A percentile compares a stretch with the other conserved stretches of the same genome.
These are phyloP conservation scores for Yarrowia yakushimensis DNA, from an alignment of 805 yeast genomes.

Conservation along the genomic window DNA sequence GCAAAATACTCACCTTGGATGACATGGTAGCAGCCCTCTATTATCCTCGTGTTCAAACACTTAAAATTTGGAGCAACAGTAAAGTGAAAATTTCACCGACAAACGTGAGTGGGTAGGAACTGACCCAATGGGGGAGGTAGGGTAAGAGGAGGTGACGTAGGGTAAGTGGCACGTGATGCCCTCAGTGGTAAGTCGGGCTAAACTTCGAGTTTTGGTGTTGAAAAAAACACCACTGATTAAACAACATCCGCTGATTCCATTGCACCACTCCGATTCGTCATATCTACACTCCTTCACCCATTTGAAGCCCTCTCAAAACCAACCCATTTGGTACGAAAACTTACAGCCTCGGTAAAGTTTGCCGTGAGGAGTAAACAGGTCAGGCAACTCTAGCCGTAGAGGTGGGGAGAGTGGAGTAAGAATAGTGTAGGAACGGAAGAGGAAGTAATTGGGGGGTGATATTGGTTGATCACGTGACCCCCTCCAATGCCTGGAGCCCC, in stretches of 20 bases:
- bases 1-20: slow-evolving; percentile 30
- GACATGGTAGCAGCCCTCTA: slow-evolving; percentile 29
- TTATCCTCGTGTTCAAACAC: slow-evolving; percentile 17
- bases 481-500: too few species aligned
- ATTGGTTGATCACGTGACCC: too few species aligned
- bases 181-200: too few species aligned
- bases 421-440: too few species aligned
- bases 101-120: slow-evolving; percentile 20
- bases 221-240: too few species aligned
- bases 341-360: not conserved
- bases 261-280: too few species aligned
- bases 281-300: not conserved
- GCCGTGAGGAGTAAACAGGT: not conserved
- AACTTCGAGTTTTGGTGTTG: too few species aligned
- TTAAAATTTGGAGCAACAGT: slow-evolving; percentile 15
- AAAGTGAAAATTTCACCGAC: slow-evolving; percentile 26
- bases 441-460: too few species aligned
- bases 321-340: not conserved
- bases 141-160: slow-evolving; percentile 24
- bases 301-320: not conserved
- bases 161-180: not conserved
- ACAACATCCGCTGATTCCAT: too few species aligned
- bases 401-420: too few species aligned
- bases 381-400: not conserved
- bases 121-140: slow-evolving; percentile 24